phyloP scores from a whole-genome alignment of 495 filamentous ascomycete species.

The Talaromyces adpressus region DNA sequence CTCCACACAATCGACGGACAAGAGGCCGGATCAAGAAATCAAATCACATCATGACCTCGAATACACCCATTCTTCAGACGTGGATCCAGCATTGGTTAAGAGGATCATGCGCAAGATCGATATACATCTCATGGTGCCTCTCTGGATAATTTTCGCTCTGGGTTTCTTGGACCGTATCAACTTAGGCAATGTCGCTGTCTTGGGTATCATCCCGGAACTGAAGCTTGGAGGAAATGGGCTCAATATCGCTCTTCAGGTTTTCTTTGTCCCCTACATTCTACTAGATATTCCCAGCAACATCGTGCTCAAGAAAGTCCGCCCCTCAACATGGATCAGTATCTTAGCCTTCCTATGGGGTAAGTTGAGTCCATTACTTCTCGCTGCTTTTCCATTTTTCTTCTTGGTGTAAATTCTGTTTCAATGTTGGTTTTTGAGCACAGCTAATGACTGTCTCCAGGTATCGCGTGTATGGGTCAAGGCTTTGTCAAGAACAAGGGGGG shows the following conservation, averaged over 20 bases:
- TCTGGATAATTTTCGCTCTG: constrained; percentile 15
- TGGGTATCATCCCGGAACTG: constrained; percentile 42
- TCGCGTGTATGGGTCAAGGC: constrained; percentile 32
- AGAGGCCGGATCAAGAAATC: neutral
- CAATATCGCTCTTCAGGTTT: constrained; percentile 50
- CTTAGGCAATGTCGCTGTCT: constrained; percentile 47
- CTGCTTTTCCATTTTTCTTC: constrained; percentile 22
- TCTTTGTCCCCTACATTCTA: constrained; percentile 58
- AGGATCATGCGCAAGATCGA: constrained; percentile 11
- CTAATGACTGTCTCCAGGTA: constrained; percentile 14
- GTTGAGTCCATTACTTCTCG: neutral
- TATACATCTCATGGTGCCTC: constrained; percentile 14
- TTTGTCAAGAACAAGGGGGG: constrained; percentile 35
- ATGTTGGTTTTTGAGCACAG: neutral
- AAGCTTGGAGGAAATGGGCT: constrained; percentile 22
- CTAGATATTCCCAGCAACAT: constrained; percentile 58
- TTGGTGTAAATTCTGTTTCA: constrained; percentile 13
- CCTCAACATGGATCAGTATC: constrained; percentile 42
- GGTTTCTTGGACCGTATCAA: constrained; percentile 35
- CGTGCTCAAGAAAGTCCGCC: constrained; percentile 54
- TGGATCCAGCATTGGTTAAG: neutral
- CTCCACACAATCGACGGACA: neutral
- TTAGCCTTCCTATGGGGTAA: constrained; percentile 45
- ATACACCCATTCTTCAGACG: neutral
- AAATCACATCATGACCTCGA: neutral